Evolutionary conservation across 495 filamentous ascomycete species (phyloP), one percentile per base, ranked within the genome.

Genomic region (Astrothelium macrocarpum): DNA sequence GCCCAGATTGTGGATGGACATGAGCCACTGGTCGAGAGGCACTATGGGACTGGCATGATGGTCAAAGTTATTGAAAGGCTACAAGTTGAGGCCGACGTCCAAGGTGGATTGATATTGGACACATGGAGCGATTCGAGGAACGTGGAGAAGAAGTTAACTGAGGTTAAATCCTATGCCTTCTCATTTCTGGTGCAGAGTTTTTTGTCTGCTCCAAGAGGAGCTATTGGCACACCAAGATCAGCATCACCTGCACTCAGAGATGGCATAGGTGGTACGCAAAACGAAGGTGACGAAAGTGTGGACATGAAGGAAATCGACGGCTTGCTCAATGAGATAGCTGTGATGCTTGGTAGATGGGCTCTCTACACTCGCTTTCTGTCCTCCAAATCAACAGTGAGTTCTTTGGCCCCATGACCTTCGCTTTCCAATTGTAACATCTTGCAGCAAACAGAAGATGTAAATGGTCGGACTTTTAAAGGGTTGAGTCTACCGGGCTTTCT

Each of bases 161-260:
- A 98, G 71, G 87, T 95, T 71, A 96, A 90, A 76, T 94, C 90
- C 26, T 98, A 98, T 74, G 93, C 94, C 9, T 98, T 95, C 72
- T 94, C 91, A 0, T 98, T 97, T 70, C 76, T 98, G 56, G 91
- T 97, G 0, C 91, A 97, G 76, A 95, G 91, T 71, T 97, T 96
- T 76, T 73, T 96, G 42, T 79, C 83, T 39, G 87, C 87, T 64
- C 70, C 71, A 62, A 26, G 70, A 61, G 49, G 62, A 56, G 65
- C 65, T 61, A 63, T 61, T 63, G 64, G 72, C 59, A 62, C 74
- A 0, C 78, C 78, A 26, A 78, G 79, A 26, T 73, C 84, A 4
- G 79, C 75, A 28, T 92, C 90, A 3, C 91, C 91, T 10, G 87
- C 87, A 14, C 73, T 77, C 2, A 72, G 72, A 26, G 86, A 84